Base-by-base conservation (phyloP, 805 yeast species). In the Lachancea kluyveri region DNA sequence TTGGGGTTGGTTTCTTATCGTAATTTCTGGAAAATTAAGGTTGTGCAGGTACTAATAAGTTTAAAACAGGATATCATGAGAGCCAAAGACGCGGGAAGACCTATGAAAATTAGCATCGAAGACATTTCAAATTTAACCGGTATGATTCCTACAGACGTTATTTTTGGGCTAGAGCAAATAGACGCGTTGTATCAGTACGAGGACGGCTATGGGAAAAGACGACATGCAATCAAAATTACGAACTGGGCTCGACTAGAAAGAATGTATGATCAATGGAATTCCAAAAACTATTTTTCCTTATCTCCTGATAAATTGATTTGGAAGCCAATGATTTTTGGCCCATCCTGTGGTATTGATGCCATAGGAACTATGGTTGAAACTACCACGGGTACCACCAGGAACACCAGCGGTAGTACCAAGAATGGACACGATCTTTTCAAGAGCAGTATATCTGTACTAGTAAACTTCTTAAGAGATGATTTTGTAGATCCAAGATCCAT, bases 301-400 rank as follows among this genome's bases (percentile, higher is more conserved):
- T 65, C 77, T 25, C 69, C 74, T 3, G 59, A 62, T 0, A 65
- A 67, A 24, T 59, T 86, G 9, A 40, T 85, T 9, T 86, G 95
- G 95, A 82, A 80, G 45, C 87, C 88, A 1, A 68, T 83, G 57
- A 69, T 83, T n/a, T 70, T 76, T 46, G 94, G 94, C 0, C 90
- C 92, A 0, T 79, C 88, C 0, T 86, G 92, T 14, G 95, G 94
- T 9, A 78, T 85, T 21, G 80, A 81, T 46, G 64, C 65, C 14
- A 59, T 60, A 13, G 63, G 59, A 5, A 48, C 54, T 4, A 38
- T 54, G 26, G 27, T 48, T 8, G 63, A 57, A 16, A 57, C 58
- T 17, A 46, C 58, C 1, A 35, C 46, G 1, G 40, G 38, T 2
- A 35, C 35, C 5, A 37, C 40, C 4, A 30, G 39, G 7, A 42